Evolutionary conservation across 2,329 filamentous ascomycete genomes (phyloP), one percentile per base, ranked within the genome.

Genomic region (Talaromyces albobiverticillius): DNA sequence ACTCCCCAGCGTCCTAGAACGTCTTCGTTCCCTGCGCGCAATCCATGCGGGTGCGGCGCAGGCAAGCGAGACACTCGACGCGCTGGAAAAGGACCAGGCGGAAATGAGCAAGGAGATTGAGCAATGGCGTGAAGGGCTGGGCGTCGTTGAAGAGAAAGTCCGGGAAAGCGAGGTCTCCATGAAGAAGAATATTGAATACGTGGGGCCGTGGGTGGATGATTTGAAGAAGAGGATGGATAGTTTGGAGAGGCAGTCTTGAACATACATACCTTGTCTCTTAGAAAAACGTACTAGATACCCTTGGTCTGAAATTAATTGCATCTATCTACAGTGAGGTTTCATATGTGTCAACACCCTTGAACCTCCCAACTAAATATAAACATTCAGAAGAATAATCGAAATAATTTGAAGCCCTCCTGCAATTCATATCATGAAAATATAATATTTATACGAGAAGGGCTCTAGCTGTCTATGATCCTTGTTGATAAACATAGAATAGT

Each of bases 31-130:
- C 8, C 77, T 99, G 53, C 82, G 89, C 55, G 84, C 86, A 13
- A 87, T 97, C 47, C 94, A 99, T 66, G 85, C 89, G 0, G 90
- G 92, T 63, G 94, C 94, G 0, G 92, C 90, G 23, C 84, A 84
- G 29, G 93, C 93, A 1, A 85, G 85, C 56, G 85, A 89, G 63
- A 89, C 86, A 7, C 76, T 99, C 50, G 85, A 88, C 51, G 83
- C 83, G 47, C 79, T 96, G 38, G 92, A 96, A 72, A 83, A 80
- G 65, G 81, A 86, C 59, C 94, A 97, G 72, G 81, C 80, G 1
- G 90, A 94, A 58, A 92, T 94, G 83, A 85, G 86, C 22, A 79
- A 80, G 4, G 94, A 97, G 69, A 86, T 99, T 55, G 85, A 85
- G 71, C 86, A 88, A 68, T 97, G 94, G 94, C 83, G 85, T 58